Conservation (phyloP, 306 rosid species). For the Cajanus cajan region DNA sequence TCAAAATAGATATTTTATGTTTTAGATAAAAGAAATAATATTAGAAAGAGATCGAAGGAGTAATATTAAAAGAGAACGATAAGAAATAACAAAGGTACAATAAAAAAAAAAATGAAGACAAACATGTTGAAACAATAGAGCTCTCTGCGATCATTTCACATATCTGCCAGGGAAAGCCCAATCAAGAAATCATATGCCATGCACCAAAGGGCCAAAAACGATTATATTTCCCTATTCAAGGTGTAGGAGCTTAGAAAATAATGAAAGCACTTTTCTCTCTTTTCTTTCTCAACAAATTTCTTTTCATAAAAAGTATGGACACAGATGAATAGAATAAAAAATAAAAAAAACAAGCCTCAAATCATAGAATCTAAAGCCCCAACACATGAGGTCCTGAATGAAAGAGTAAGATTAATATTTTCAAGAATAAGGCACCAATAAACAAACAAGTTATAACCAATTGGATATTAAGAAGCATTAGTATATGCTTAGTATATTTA, state of each 20-base stretch:
- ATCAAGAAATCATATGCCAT: too few relatives aligned
- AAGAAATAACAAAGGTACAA: background rate
- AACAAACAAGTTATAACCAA: constrained; percentile 9
- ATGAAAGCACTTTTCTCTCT: too few relatives aligned
- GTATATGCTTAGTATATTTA: constrained; percentile 3
- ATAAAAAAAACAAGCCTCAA: constrained; percentile 17
- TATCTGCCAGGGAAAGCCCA: too few relatives aligned
- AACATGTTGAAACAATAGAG: background rate
- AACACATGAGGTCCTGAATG: background rate
- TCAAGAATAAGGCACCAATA: background rate
- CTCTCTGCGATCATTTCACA: background rate
- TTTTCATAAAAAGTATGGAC: background rate
- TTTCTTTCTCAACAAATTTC: background rate
- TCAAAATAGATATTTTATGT: background rate
- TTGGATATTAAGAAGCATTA: background rate
- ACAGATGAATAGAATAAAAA: background rate
- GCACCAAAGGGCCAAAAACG: too few relatives aligned
- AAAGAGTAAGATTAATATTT: constrained; percentile 8
- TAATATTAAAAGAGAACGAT: too few relatives aligned
- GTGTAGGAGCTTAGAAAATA: too few relatives aligned
- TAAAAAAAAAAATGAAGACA: background rate
- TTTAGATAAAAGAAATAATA: background rate
- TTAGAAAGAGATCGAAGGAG: background rate
- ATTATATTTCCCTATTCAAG: too few relatives aligned
- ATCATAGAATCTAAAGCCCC: constrained; percentile 1